A percentile compares a stretch with the other conserved stretches of the same genome.
phyloP scores from a whole-genome alignment of 352 stramenopile species.

The Phytopythium oedochilum region DNA sequence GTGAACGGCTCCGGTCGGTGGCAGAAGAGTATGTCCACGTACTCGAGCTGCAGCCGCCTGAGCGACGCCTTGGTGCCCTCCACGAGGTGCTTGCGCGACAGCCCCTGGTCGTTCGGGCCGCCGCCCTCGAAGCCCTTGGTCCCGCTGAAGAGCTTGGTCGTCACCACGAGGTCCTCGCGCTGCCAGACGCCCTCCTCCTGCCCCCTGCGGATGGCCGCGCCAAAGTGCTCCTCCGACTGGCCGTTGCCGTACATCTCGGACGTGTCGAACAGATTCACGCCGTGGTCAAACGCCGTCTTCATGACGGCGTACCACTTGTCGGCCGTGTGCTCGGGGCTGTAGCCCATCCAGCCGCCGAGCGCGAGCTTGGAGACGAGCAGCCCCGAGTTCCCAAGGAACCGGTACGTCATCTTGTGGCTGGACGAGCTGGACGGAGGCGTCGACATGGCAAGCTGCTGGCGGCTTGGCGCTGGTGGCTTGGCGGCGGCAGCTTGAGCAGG shows the following conservation, averaged over 20 bases:
- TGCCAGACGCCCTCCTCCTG: conserved; percentile 25
- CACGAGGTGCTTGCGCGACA: conserved; percentile 43
- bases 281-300: conserved; percentile 12
- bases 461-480: not conserved
- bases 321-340: conserved; percentile 7
- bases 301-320: conserved; percentile 12
- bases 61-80: conserved; percentile 36
- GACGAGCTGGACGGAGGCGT: not conserved
- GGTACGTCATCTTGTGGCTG: conserved; percentile 29
- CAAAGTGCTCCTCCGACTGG: conserved; percentile 25
- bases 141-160: conserved; percentile 49
- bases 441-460: not conserved
- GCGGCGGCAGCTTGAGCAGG: not conserved
- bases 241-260: conserved; percentile 26
- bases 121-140: conserved; percentile 11
- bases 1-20: conserved; percentile 47
- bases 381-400: conserved; percentile 34
- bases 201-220: conserved; percentile 36
- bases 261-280: conserved; percentile 50
- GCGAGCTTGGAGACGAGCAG: conserved; percentile 37
- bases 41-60: conserved; percentile 32
- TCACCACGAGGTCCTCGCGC: conserved; percentile 51
- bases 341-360: conserved; percentile 34
- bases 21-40: conserved; percentile 62
- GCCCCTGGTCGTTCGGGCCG: conserved; percentile 21